Evolutionary conservation across 371 early-diverging fungal genomes (phyloP).

Genomic region (Actinomucor elegans): DNA sequence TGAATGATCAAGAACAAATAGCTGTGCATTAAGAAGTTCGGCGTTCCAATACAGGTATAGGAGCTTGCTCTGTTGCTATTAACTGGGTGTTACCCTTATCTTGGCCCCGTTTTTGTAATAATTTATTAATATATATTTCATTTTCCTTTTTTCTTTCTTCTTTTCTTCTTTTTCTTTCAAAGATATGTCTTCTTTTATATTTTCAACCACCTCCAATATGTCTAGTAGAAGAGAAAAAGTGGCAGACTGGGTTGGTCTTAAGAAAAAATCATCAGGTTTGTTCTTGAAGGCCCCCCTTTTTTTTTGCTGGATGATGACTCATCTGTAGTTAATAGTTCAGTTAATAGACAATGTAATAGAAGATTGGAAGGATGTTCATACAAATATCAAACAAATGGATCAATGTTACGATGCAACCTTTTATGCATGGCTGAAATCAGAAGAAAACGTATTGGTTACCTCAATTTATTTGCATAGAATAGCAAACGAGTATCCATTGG

Average conservation of each 20-base stretch:
- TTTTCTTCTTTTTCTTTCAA: slow-evolving; percentile 6
- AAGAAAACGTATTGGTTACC: slow-evolving; percentile 72
- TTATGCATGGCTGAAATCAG: slow-evolving; percentile 71
- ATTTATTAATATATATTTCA: slow-evolving; percentile 7
- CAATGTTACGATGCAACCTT: slow-evolving; percentile 71
- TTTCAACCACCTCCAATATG: neutral
- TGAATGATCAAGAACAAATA: no score
- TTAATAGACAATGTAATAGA: no score
- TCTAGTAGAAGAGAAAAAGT: slow-evolving; percentile 7
- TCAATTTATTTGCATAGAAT: slow-evolving; percentile 70
- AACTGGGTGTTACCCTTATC: no score
- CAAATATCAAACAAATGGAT: slow-evolving; percentile 71
- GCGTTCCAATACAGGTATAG: no score
- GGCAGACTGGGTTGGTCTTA: slow-evolving; percentile 14
- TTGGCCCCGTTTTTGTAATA: no score
- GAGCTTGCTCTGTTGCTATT: no score
- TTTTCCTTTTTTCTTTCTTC: slow-evolving; percentile 9
- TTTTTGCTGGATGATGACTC: no score
- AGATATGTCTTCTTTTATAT: neutral
- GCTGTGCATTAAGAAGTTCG: no score
- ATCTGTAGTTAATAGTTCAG: no score
- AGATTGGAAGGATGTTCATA: slow-evolving; percentile 69
- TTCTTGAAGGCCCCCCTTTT: no score
- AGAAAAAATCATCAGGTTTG: slow-evolving; percentile 1
- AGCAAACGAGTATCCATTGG: slow-evolving; percentile 70